Evolutionary conservation across 192 early-diverging fungal species (phyloP), one percentile per base, ranked within the genome.

Genomic region (Coemansia sp.): DNA sequence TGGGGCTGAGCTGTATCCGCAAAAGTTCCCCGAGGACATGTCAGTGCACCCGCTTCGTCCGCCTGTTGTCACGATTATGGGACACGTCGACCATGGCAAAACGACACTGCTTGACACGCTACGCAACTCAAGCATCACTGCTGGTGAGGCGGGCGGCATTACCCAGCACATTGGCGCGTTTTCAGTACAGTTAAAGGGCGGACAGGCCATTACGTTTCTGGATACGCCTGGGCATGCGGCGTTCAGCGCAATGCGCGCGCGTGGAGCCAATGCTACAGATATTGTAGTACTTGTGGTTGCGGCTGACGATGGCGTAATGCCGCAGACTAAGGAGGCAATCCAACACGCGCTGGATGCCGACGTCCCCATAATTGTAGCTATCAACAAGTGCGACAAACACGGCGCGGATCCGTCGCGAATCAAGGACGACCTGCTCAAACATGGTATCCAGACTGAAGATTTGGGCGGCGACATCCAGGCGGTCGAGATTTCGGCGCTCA

Each of bases 101-200:
- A 98, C 96, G 7, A 96, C 96, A 0, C 82, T 98, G 8, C 68
- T 98, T 38, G 96, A 98, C 70, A 85, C 93, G 0, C 80, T 98
- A 29, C 87, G 96, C 44, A 91, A 92, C 68, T 94, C 93, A 0
- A 89, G 91, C 1, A 90, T 98, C 5, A 94, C 92, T 15, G 90
- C 90, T n/a, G 85, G 87, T 8, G 96, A 98, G 76, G 90, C 90
- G 3, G 96, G 96, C 36, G 96, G 96, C 10, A 98, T 98, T 50
- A 98, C 96, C 0, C 96, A 98, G 78, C 96, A 98, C 66, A 98
- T 98, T 78, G 96, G 96, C 57, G 94, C 94, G 21, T 98, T 98
- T 72, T 91, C 90, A 8, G 90, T 82, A 3, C 22, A 58, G 57
- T 57, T 82, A 26, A 60, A 60, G 39, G 50, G 62, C 38, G 66